Evolutionary conservation across 805 yeast genomes (phyloP), one percentile per base, ranked within the genome.

Genomic region (Wickerhamia fluorescens): DNA sequence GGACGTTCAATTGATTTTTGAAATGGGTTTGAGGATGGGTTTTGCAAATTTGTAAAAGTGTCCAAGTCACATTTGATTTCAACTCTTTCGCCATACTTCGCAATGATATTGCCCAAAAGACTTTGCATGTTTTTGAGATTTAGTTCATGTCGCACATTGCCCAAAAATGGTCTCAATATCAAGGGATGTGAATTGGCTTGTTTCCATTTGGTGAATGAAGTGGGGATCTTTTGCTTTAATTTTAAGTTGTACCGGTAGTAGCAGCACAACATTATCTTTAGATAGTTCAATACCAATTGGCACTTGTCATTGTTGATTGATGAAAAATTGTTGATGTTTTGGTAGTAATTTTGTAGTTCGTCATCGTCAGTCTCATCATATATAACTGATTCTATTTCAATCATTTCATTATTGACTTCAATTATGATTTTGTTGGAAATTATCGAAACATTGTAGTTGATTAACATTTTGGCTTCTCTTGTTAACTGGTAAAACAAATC

Each of bases 401-500:
- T 58, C 20, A 72, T 58, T 36, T 78, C 81, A 37, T 78, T 75
- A 23, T 73, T 69, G 12, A 81, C 53, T 36, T 82, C 85, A 24
- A 85, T 64, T 1, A 70, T 63, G 13, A 88, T 70, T 40, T 75
- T 78, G 35, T 78, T 75, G 29, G 68, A 70, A 17, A 81, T 75
- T 11, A 78, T 68, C 10, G 67, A 65, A 4, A 85, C 89, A 31
- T 81, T 78, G 40, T 77, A 74, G 12, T 86, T 73, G 7, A 78
- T 68, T 34, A 89, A 58, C 5, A 66, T 49, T 17, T 78, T 68
- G 1, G 94, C 85, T 53, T 89, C 98, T 38, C 77, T 73, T 14
- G 78, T 66, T 31, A 89, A 55, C 42, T 79, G 87, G 51, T 73
- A 75, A 58, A 85, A 85, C 31, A 89, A 62, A 51, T 89, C 97